Percentiles rank a stretch among this genome's conserved stretches.
Evolutionary conservation across 1,139 yeast genomes (phyloP).

Genomic region (Suhomyces coccinellae): DNA sequence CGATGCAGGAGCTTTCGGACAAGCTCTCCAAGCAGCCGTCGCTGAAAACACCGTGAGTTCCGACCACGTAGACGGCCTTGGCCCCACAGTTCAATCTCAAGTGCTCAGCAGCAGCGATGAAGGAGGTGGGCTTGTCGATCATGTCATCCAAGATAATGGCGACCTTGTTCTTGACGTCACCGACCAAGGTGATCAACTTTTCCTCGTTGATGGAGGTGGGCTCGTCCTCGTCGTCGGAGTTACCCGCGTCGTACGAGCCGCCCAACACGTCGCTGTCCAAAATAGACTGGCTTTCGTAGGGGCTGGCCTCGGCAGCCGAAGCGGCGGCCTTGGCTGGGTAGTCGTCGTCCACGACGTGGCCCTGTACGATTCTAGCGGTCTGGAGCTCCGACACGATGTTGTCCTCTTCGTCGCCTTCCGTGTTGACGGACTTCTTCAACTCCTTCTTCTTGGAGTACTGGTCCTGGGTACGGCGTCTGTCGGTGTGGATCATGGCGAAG

Average conservation of each 20-base stretch:
- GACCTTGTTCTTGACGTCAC: constrained; percentile 87
- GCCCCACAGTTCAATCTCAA: constrained; percentile 95
- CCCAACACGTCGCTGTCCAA: constrained; percentile 62
- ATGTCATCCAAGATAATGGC: constrained; percentile 95
- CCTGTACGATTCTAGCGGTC: constrained; percentile 93
- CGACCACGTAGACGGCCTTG: constrained; percentile 81
- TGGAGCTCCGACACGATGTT: constrained; percentile 80
- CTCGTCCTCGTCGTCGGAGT: constrained; percentile 84
- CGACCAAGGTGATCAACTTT: constrained; percentile 91
- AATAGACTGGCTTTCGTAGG: constrained; percentile 20
- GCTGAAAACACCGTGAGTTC: constrained; percentile 93
- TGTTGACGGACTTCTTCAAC: constrained; percentile 30
- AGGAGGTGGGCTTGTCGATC: constrained; percentile 92
- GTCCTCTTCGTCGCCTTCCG: constrained; percentile 54
- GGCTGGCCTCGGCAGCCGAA: constrained; percentile 1
- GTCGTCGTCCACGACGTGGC: constrained; percentile 95
- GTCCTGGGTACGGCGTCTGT: constrained; percentile 87
- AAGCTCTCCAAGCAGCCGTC: constrained; percentile 82
- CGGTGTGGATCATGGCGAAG: constrained; percentile 99
- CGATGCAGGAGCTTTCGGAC: constrained; percentile 77
- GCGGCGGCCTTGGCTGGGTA: constrained; percentile 28
- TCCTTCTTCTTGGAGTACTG: constrained; percentile 49
- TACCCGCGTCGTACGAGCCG: constrained; percentile 76
- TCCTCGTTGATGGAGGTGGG: constrained; percentile 63
- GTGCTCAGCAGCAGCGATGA: constrained; percentile 97